phyloP scores from a whole-genome alignment of 108 stramenopile genomes.

The Fistulifera solaris region DNA sequence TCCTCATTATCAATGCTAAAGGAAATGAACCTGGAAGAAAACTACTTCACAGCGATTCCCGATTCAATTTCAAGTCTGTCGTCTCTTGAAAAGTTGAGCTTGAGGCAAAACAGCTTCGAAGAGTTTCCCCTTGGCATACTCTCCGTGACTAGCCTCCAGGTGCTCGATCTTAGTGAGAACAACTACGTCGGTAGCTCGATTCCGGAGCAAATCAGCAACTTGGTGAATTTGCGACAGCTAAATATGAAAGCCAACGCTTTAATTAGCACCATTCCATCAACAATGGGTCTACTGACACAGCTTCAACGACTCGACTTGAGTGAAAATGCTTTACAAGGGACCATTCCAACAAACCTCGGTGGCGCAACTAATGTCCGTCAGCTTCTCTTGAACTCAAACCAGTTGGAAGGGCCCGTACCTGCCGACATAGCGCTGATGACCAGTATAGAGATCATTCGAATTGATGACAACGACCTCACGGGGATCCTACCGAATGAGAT shows the following conservation, averaged over 20 bases:
- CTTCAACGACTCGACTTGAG: slow-evolving; percentile 2
- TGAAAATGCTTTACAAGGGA: slow-evolving; percentile 1
- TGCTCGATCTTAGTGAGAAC: slow-evolving; percentile 6
- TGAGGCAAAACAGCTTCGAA: background rate
- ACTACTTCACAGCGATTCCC: too few species aligned
- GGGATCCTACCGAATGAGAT: background rate
- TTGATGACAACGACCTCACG: background rate
- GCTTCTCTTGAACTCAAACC: slow-evolving; percentile 20
- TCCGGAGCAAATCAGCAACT: background rate
- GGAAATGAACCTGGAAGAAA: too few species aligned
- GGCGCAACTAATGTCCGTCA: background rate
- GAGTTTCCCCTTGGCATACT: too few species aligned
- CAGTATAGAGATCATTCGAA: background rate
- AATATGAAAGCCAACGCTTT: slow-evolving; percentile 1
- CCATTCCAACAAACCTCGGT: slow-evolving; percentile 1
- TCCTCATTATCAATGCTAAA: too few species aligned
- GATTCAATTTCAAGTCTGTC: slow-evolving; percentile 28
- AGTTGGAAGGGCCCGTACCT: slow-evolving; percentile 23
- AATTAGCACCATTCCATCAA: background rate
- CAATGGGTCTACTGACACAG: background rate
- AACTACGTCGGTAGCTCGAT: slow-evolving; percentile 3
- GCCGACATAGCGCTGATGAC: background rate
- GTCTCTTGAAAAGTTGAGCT: background rate
- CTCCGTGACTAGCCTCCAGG: background rate
- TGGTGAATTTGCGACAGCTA: background rate